These are phyloP conservation scores for Chlamydomonas urium DNA, from an alignment of 139 green algal species.

Conservation along the genomic window DNA sequence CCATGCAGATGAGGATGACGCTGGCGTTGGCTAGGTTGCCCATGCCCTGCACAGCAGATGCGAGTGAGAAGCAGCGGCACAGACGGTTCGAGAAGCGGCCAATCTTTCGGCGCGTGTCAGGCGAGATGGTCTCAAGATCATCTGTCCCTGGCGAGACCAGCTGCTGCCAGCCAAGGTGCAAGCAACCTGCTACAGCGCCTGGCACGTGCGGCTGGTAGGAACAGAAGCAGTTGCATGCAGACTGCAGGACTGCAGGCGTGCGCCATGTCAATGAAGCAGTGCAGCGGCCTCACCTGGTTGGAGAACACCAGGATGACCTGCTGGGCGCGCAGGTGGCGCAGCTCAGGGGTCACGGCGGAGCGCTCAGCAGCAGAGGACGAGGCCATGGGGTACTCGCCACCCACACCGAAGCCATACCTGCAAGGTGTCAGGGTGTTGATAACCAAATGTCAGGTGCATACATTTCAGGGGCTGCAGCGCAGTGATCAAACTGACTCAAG, in stretches of 20 bases:
- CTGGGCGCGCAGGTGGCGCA: conserved; percentile 38
- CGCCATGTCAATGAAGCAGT: too few species aligned
- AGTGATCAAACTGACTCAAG: too few species aligned
- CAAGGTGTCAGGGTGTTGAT: too few species aligned
- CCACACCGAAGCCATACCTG: conserved; percentile 54
- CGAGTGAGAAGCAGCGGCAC: too few species aligned
- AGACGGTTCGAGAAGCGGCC: background rate
- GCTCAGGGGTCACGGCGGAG: conserved; percentile 43
- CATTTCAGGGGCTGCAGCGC: too few species aligned
- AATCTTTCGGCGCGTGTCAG: background rate
- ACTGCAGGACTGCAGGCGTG: background rate
- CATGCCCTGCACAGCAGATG: conserved; percentile 35
- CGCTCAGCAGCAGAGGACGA: conserved; percentile 70
- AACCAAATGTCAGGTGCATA: too few species aligned
- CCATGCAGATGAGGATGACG: conserved; percentile 37
- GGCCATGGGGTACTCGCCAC: conserved; percentile 74
- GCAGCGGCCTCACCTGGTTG: conserved; percentile 42
- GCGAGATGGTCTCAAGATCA: too few species aligned
- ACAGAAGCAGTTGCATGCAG: too few species aligned
- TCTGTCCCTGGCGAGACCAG: too few species aligned
- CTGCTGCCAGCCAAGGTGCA: too few species aligned
- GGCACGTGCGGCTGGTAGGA: too few species aligned
- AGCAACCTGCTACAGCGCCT: too few species aligned
- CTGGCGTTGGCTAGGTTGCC: conserved; percentile 48
- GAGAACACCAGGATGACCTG: conserved; percentile 61